Base-by-base conservation (phyloP, 2,329 filamentous ascomycete species). In the Aspergillus flavus region DNA sequence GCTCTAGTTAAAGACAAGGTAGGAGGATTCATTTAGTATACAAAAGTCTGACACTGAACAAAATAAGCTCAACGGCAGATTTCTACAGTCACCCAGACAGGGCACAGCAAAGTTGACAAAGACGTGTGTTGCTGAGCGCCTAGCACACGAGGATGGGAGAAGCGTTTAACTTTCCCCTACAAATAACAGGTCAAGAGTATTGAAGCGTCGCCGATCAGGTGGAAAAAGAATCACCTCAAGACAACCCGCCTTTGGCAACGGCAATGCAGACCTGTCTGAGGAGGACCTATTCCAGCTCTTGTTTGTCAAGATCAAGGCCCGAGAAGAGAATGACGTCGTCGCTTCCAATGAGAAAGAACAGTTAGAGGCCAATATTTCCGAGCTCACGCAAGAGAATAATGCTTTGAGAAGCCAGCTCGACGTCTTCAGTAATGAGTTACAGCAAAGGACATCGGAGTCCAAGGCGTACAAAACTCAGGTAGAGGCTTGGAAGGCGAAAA, bases 201-300 rank as follows among this genome's bases (percentile, higher is more conserved):
- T 58, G 3, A 75, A 73, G 52, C 61, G 63, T 39, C 67, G 66
- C 12, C 59, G 53, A 28, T 28, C 9, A 56, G 64, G 50, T 55
- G 63, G 32, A 30, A 66, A 43, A 59, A 64, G 9, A 30, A 19
- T 11, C 6, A 14, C 7, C 6, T 46, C 45, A n/a, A 63, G 58
- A n/a, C 43, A 34, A 16, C 12, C 30, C 21, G 52, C 32, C 6
- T 36, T 16, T 34, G 57, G 54, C 9, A 34, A 39, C 9, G 26
- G 41, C 19, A 52, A 19, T 16, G 19, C 61, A 12, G 61, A 71
- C 12, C 59, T 76, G 1, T 73, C 72, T 11, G 77, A 80, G 58
- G 74, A 79, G 34, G 71, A 71, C 36, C 63, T 79, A 7, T 78
- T 78, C 34, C 71, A 76, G 30, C 69, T 79, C 36, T 64, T 80